These are phyloP conservation scores for Mycogone perniciosa DNA, from an alignment of 2,329 filamentous ascomycete species.

Conservation along the genomic window DNA sequence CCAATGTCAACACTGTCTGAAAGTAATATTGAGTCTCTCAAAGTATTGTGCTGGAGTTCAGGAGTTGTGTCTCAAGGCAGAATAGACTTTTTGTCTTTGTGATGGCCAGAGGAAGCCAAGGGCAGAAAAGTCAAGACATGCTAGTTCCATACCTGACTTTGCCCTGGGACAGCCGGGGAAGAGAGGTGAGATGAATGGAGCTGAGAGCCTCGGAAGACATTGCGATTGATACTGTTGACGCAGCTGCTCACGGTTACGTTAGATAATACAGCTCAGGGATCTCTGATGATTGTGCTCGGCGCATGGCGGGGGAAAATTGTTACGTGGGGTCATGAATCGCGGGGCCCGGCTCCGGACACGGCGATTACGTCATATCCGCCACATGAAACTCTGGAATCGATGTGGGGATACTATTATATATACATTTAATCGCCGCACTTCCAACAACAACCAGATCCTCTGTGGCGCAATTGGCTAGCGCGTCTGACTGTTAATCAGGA, in stretches of 20 bases:
- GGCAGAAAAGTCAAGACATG: neutral
- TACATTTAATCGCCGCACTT: neutral
- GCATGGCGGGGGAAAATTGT: too few relatives aligned
- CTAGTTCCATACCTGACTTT: neutral
- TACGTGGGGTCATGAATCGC: too few relatives aligned
- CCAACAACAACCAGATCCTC: constrained; percentile 13
- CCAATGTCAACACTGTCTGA: neutral
- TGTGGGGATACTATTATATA: neutral
- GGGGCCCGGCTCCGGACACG: too few relatives aligned
- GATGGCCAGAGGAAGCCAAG: neutral
- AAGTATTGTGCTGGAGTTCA: neutral
- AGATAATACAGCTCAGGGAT: too few relatives aligned
- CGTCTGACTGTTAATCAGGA: constrained; percentile 49
- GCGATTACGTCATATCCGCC: too few relatives aligned
- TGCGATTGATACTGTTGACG: too few relatives aligned
- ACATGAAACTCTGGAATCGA: too few relatives aligned
- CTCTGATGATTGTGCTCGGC: too few relatives aligned
- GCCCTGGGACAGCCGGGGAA: neutral
- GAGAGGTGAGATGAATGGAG: neutral
- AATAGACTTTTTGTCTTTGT: too few relatives aligned
- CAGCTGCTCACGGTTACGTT: too few relatives aligned
- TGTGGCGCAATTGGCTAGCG: constrained; percentile 51
- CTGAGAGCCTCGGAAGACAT: neutral
- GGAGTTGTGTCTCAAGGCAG: too few relatives aligned
- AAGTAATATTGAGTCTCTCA: neutral